Evolutionary conservation across 805 yeast genomes (phyloP).

Genomic region (Yarrowia hollandica): DNA sequence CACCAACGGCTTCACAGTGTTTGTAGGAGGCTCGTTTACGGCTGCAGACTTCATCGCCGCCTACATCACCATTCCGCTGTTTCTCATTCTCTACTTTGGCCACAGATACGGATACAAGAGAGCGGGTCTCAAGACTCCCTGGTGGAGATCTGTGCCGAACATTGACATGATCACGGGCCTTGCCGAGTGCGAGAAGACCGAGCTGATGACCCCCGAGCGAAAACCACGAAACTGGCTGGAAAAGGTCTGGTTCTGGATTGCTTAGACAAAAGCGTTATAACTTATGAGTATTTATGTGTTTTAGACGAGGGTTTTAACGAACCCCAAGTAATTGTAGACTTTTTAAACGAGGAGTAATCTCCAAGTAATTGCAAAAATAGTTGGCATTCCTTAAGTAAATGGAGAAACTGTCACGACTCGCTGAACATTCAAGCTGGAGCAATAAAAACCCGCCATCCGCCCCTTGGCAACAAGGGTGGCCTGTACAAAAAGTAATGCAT

Average conservation of each 20-base stretch:
- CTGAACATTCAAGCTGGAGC: no score
- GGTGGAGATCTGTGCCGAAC: constrained; percentile 44
- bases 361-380: no score
- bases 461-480: no score
- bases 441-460: no score
- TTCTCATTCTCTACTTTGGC: constrained; percentile 54
- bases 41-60: constrained; percentile 67
- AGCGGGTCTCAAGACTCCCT: constrained; percentile 39
- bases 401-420: no score
- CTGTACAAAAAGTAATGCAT: no score
- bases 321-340: no score
- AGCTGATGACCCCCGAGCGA: constrained; percentile 46
- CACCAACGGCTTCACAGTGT: constrained; percentile 71
- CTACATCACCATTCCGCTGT: constrained; percentile 63
- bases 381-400: no score
- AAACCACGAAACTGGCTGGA: constrained; percentile 45
- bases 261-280: no score
- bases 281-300: no score
- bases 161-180: constrained; percentile 63
- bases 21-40: constrained; percentile 53
- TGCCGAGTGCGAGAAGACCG: constrained; percentile 54
- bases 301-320: no score
- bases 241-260: constrained; percentile 54
- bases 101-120: constrained; percentile 51
- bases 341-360: no score